These are phyloP conservation scores for Stachybotrys echinatus DNA, from an alignment of 2,329 filamentous ascomycete species.

Conservation along the genomic window DNA sequence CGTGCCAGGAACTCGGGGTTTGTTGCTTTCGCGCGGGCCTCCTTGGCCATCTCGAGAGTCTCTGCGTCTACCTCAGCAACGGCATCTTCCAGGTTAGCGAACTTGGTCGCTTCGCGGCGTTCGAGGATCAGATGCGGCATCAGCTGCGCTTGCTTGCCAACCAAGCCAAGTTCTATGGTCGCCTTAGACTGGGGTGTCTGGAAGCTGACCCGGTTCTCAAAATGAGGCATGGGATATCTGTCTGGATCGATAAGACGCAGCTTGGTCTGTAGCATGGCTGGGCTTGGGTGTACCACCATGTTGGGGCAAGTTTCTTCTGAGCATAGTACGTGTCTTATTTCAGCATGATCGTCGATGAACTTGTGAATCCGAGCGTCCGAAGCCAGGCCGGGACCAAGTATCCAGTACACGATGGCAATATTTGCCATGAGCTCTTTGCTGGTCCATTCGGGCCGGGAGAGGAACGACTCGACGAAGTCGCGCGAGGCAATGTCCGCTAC, in stretches of 20 bases:
- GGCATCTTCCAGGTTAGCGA: slow-evolving; percentile 41
- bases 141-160: slow-evolving; percentile 39
- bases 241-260: slow-evolving; percentile 68
- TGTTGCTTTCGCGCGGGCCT: slow-evolving; percentile 35
- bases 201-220: slow-evolving; percentile 44
- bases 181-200: slow-evolving; percentile 14
- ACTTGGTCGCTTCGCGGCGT: slow-evolving; percentile 38
- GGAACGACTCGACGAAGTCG: slow-evolving; percentile 64
- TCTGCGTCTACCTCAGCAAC: slow-evolving; percentile 29
- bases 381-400: slow-evolving; percentile 64
- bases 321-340: slow-evolving; percentile 71
- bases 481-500: slow-evolving; percentile 72
- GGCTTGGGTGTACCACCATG: slow-evolving; percentile 63
- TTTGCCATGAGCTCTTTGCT: slow-evolving; percentile 59
- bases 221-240: slow-evolving; percentile 66
- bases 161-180: slow-evolving; percentile 31
- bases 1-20: slow-evolving; percentile 39
- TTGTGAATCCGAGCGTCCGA: slow-evolving; percentile 56
- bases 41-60: slow-evolving; percentile 47
- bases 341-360: slow-evolving; percentile 61
- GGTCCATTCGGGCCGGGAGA: slow-evolving; percentile 69
- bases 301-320: slow-evolving; percentile 72
- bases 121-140: slow-evolving; percentile 42
- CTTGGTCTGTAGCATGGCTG: slow-evolving; percentile 60
- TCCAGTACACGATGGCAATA: slow-evolving; percentile 72